Percentiles rank a stretch among this genome's conserved stretches.
phyloP scores from a whole-genome alignment of 805 yeast genomes.

The Sugiyamaella mastotermitis region DNA sequence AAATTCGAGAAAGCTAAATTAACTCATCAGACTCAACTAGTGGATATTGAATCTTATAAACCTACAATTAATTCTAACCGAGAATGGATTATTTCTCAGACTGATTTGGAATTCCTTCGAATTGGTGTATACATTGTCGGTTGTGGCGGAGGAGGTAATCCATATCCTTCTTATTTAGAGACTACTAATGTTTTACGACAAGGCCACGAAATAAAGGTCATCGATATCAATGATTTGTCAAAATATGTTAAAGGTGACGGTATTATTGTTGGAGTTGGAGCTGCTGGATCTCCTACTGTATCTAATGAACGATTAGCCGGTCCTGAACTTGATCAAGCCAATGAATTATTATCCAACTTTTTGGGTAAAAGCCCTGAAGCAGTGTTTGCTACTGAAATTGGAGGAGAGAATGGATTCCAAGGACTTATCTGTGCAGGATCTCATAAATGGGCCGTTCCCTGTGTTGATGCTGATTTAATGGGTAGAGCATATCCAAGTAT shows the following conservation, averaged over 20 bases:
- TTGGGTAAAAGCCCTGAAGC: conserved; percentile 10
- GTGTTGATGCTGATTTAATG: conserved; percentile 31
- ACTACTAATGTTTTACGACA: conserved; percentile 27
- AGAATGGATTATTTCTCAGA: too few relatives aligned
- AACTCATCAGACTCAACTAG: too few relatives aligned
- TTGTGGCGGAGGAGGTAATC: conserved; percentile 49
- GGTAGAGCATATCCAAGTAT: too few relatives aligned
- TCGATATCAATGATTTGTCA: conserved; percentile 31
- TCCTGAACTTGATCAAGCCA: conserved; percentile 32
- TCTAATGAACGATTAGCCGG: conserved; percentile 36
- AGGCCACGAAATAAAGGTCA: conserved; percentile 33
- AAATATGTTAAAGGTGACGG: conserved; percentile 21
- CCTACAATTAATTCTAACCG: too few relatives aligned
- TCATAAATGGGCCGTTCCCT: conserved; percentile 14
- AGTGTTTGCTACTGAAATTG: conserved; percentile 25
- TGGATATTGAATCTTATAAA: too few relatives aligned
- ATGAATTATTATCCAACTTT: conserved; percentile 27
- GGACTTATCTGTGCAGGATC: conserved; percentile 21
- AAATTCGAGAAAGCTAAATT: too few relatives aligned
- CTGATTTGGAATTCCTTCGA: too few relatives aligned
- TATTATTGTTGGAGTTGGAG: conserved; percentile 31
- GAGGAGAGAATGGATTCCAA: conserved; percentile 28
- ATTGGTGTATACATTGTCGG: conserved; percentile 48
- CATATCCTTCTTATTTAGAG: conserved; percentile 36
- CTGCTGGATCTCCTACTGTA: conserved; percentile 45